Base-by-base conservation (phyloP, 352 stramenopile genomes). In the Globisporangium lucens region DNA sequence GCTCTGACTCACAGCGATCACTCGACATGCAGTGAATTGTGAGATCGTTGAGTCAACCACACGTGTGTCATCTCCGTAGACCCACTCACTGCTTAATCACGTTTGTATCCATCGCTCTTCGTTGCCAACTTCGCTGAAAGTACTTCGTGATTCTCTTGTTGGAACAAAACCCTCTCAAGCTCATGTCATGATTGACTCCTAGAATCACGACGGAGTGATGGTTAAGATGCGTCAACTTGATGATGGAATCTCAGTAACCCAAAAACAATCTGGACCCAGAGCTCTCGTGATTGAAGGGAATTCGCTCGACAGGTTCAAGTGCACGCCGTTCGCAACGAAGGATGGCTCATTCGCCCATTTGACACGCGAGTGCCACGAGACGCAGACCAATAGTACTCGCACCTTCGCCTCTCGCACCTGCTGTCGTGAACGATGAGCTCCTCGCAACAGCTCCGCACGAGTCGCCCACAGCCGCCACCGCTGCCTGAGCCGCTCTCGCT, bases 401-500 rank as follows among this genome's bases (percentile, higher is more conserved):
- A 8, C 2, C 38, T 47, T 20, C 15, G 1, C 13, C 13, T 47
- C 15, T 47, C 41, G 15, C 5, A 9, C 22, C 15, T 20, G 41
- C 49, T 10, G 8, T n/a, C 46, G 55, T 24, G 29, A 5, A 22
- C 8, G 55, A 49, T 35, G 15, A 43, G 13, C 56, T 20, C 43
- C 65, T 74, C 65, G 13, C 36, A 22, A 49, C 41, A 41, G 49
- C 56, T 22, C 63, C 20, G 10, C 4, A 22, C 1, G 4, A 29
- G 56, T 33, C 58, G 38, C 20, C 57, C n/a, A 12, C 61, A 30
- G 4, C 61, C 61, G 17, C 61, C 46, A 2, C 57, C 63, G 9
- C 68, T 84, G 33, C 77, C 75, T 8, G 57, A 70, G 15, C 41
- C 77, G 27, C 73, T 33, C 57, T 56, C 66, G 8, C 24, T 84